Conservation (phyloP, 192 early-diverging fungal species). For the Coemansia sp. region DNA sequence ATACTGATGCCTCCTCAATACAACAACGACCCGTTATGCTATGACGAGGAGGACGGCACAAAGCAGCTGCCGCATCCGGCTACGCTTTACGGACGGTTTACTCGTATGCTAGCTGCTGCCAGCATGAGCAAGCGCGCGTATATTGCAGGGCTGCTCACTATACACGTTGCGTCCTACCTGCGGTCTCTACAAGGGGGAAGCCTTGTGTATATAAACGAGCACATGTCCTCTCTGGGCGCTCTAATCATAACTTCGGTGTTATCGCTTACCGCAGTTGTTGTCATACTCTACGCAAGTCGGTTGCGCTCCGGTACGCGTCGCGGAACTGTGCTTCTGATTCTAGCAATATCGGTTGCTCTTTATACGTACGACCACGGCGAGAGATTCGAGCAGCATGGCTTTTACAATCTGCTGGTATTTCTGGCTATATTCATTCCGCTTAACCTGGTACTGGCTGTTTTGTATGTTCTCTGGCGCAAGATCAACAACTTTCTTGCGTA, state of each 20-base stretch:
- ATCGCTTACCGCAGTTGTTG: constrained; percentile 41
- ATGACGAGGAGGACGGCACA: neutral
- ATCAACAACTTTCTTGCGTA: constrained; percentile 37
- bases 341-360: constrained; percentile 18
- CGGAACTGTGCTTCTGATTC: constrained; percentile 4
- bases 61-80: neutral
- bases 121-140: neutral
- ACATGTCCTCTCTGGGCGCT: constrained; percentile 48
- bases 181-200: constrained; percentile 45
- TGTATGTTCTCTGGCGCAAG: constrained; percentile 35
- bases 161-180: constrained; percentile 12
- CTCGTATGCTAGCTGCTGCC: neutral
- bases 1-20: neutral
- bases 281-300: constrained; percentile 44
- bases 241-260: constrained; percentile 47
- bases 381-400: constrained; percentile 56
- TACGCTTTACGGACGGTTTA: neutral
- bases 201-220: constrained; percentile 53
- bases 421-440: constrained; percentile 53
- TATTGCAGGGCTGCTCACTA: constrained; percentile 3
- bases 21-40: neutral
- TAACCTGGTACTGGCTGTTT: constrained; percentile 43
- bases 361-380: constrained; percentile 59
- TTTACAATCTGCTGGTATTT: constrained; percentile 60
- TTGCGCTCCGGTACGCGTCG: constrained; percentile 34